phyloP scores from a whole-genome alignment of 805 yeast genomes.

The Barnettozyma vustinii region DNA sequence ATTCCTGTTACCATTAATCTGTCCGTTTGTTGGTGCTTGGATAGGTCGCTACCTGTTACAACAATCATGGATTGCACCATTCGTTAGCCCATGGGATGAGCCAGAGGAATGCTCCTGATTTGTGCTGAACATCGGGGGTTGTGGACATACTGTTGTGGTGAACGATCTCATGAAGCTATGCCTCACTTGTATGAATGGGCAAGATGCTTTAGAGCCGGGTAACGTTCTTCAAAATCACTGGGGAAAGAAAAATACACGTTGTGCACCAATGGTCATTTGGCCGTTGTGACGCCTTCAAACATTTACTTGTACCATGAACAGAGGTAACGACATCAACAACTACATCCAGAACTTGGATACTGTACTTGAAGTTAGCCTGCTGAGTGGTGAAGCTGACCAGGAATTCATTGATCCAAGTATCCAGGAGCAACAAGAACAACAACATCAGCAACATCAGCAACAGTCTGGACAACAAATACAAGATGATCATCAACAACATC shows the following conservation, averaged over 20 bases:
- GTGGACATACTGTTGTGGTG: too few species aligned
- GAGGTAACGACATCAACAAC: constrained; percentile 8
- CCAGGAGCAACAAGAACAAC: background rate
- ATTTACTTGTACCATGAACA: background rate
- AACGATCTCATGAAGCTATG: too few species aligned
- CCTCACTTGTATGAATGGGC: too few species aligned
- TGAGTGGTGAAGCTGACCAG: constrained; percentile 4
- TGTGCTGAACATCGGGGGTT: too few species aligned
- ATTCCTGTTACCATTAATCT: too few species aligned
- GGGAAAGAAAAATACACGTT: too few species aligned
- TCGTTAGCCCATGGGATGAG: too few species aligned
- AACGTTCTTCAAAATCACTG: too few species aligned
- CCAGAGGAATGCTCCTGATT: too few species aligned
- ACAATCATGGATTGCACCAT: too few species aligned
- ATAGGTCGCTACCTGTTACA: too few species aligned
- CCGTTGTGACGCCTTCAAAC: constrained; percentile 1
- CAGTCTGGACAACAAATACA: background rate
- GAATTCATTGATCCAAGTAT: constrained; percentile 11
- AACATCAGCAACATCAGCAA: background rate
- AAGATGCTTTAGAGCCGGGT: background rate
- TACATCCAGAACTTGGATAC: constrained; percentile 18
- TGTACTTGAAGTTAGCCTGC: constrained; percentile 11
- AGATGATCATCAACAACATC: background rate
- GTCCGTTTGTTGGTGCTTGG: too few species aligned
- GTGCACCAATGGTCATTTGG: background rate